Base-by-base conservation (phyloP, 1,139 yeast genomes). In the Nakaseomyces uthaithaninus region DNA sequence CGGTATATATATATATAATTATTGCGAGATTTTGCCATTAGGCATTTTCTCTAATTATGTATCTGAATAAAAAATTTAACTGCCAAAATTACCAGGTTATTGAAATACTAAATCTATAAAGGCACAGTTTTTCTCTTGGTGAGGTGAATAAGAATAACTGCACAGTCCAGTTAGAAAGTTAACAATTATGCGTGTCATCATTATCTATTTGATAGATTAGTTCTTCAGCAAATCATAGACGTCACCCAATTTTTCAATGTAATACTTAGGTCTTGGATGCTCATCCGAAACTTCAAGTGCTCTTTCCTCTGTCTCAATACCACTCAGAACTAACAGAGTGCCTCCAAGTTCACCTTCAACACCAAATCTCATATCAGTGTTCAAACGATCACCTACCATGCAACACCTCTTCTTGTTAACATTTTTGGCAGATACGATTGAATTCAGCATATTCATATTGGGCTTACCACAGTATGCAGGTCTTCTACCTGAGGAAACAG, bases 351-450 rank as follows among this genome's bases (percentile, higher is more conserved):
- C 93, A 38, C 95, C 95, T 45, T 79, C 80, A 43, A 75, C 70
- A 33, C 98, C 98, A 62, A 91, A 91, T 54, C 74, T 75, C 78
- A 91, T 91, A 55, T 91, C 99, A 1, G 99, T 91, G 59, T 91
- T 89, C 45, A 91, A 69, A 47, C 98, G 72, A 61, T 91, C 99
- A 22, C 99, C 99, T 47, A 91, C 76, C 97, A 91, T 91, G 50
- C 91, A 72, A 7, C 95, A 82, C 43, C 75, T 71, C 11, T 66
- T 55, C 30, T 85, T 80, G 45, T 77, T 75, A 28, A 75, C 65
- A 15, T 71, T 60, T 17, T 63, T 59, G 38, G 79, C 80, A 7
- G 85, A 83, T 47, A 80, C 76, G 57, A 91, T 84, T 18, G 94
- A 80, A 57, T 86, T 84, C 80, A 91, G 75, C 96, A 91, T 89